Base-by-base conservation (phyloP, 345 rosid genomes). In the Arabis alpina region DNA sequence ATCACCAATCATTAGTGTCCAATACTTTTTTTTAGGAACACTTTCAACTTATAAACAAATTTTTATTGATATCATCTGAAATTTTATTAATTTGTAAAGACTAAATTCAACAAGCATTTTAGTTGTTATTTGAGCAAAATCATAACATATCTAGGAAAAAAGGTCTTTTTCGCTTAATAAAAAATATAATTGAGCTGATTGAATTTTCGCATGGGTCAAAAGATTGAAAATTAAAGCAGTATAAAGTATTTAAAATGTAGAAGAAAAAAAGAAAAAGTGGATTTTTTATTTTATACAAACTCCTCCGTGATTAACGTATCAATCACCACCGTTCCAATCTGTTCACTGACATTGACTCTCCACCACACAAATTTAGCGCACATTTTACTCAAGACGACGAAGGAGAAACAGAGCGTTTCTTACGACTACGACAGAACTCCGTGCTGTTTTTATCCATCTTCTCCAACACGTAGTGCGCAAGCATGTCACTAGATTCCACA, bases 381-480 rank as follows among this genome's bases (percentile, higher is more conserved):
- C 32, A n/a, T 61, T 47, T 61, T 47, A 28, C 48, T 75, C 68
- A 75, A 54, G 61, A 12, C 4, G 74, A 76, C 0, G 65, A 68
- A 54, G 75, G 74, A 54, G 75, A 70, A 49, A 24, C 66, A 64
- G 66, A 42, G 66, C 75, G 79, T 70, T 63, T 62, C 66, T 75
- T 69, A 50, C 66, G 59, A 4, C 23, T 66, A 12, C 61, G 61
- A 30, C 79, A 69, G 13, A 76, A 76, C 66, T 9, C 66, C 55
- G 70, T 76, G 74, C 79, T 84, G 45, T 75, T 81, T 57, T 84
- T 86, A 50, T 85, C 90, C 91, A 87, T 84, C 60, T 77, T 89
- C 75, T 91, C 99, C 57, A 94, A 61, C 71, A 89, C 82, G 80
- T 87, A 94, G 86, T 94, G 99, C 3, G 91, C 99, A 19, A 94